Evolutionary conservation across 2,329 filamentous ascomycete genomes (phyloP), one percentile per base, ranked within the genome.

Genomic region (Diaporthe ampelina): DNA sequence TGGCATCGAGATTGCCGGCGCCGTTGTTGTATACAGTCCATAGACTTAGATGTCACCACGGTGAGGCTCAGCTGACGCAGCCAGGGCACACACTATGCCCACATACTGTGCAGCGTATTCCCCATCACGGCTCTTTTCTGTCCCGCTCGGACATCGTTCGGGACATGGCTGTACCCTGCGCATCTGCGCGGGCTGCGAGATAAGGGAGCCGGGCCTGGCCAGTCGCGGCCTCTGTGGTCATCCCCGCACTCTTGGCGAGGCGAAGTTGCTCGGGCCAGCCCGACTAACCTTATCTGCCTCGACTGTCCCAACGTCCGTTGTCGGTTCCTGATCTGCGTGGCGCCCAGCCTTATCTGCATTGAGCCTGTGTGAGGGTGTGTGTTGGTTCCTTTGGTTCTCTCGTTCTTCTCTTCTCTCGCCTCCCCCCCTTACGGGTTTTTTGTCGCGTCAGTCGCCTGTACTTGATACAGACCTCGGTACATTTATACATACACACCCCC

Each of bases 211-310:
- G n/a, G 13, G n/a, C 37, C 63, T 68, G 63, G 32, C 63, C 63
- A 68, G 21, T 68, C 63, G 63, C 32, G n/a, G 63, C 63, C 32
- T 24, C 26, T 68, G 32, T 54, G 21, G 5, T 21, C 45, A 68
- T 68, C 63, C 63, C 63, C 63, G 63, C 63, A 40, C n/a, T 68
- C 63, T 68, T 68, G 63, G 63, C 63, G 32, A 4, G 48, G 24
- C 29, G 29, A 32, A 32, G 48, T 54, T 54, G 63, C 63, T 68
- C 63, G 63, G 63, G 63, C 45, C 63, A 68, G 63, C 63, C 63
- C 63, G 63, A 68, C 63, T 68, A 68, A 68, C 63, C 63, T 68
- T 68, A 68, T 68, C 63, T 68, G 63, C 63, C 63, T 40, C 7
- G 63, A 68, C 63, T 50, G 63, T 54, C 32, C 48, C 45, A 68